Evolutionary conservation across 2,329 filamentous ascomycete genomes (phyloP), one percentile per base, ranked within the genome.

Genomic region (Colletotrichum lini): DNA sequence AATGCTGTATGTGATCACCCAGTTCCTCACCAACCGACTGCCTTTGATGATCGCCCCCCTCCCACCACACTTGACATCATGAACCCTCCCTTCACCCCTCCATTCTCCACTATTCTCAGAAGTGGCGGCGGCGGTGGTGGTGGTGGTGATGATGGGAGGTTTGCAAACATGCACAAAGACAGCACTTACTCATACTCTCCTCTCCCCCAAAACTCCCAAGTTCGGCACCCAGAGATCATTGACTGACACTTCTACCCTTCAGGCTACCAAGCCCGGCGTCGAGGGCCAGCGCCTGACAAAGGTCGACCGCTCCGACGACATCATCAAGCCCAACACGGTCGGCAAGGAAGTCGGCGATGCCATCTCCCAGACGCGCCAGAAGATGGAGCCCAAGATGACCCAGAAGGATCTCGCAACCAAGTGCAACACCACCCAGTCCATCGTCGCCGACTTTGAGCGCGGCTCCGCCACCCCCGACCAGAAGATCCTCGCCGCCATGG

Each of bases 211-310:
- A 5, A 30, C 30, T 2, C 26, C 13, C 44, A 6, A 15, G 16
- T 26, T 38, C 15, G 18, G 15, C 26, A 50, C 40, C 26, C 15
- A n/a, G 21, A 53, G 40, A 35, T 40, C n/a, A 16, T 23, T n/a
- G 62, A 40, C 74, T 77, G 72, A 78, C 73, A 10, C 30, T 47
- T 42, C 50, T n/a, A 7, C 47, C 26, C 13, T 7, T 65, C 75
- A 88, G 84, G 80, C 86, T 74, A 83, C 86, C 78, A 87, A 86
- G 79, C 74, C 84, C 72, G 85, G 84, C 73, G 87, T 87, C 75
- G 96, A 98, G 85, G 96, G 96, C 77, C 96, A 99, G 86, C 95
- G 94, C 81, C 89, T 98, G 75, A 98, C 96, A 76, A 98, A 98
- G 88, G 95, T 99, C 83, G 96, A 98, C 88, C 95, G 96, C 77